Conservation (phyloP, 257 asterid species). For the Scutellaria minor region DNA sequence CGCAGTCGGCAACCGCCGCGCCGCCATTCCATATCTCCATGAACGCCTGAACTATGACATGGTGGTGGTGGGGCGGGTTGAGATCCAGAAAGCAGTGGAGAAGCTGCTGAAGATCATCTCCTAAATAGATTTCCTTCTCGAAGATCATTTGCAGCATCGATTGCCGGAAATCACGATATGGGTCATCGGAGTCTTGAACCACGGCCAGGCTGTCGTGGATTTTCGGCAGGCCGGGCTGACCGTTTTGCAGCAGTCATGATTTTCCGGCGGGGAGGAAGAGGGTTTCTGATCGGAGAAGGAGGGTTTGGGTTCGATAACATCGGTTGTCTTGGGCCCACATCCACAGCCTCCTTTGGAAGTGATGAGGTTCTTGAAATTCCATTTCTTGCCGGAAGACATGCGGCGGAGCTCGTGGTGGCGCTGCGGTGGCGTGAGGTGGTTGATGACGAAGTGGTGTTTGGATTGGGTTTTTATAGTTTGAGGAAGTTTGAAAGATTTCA, state of each 20-base stretch:
- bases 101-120: constrained; percentile 66
- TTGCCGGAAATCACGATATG: constrained; percentile 66
- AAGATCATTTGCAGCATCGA: constrained; percentile 81
- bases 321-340: constrained; percentile 54
- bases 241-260: too few species aligned
- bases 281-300: constrained; percentile 3
- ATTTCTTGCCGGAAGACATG: constrained; percentile 48
- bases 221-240: constrained; percentile 6
- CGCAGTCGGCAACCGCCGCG: too few species aligned
- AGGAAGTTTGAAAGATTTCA: too few species aligned
- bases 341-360: constrained; percentile 47
- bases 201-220: constrained; percentile 64
- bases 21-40: constrained; percentile 62
- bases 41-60: constrained; percentile 61
- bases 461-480: too few species aligned
- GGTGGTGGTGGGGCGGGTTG: constrained; percentile 63
- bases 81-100: constrained; percentile 61
- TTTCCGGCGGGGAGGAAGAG: too few species aligned
- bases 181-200: constrained; percentile 70
- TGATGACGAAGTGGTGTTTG: too few species aligned
- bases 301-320: constrained; percentile 43
- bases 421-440: constrained; percentile 11
- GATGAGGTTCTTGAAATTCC: constrained; percentile 49
- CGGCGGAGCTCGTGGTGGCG: constrained; percentile 15
- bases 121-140: constrained; percentile 57